Conservation (phyloP, 305 asterid genomes). For the Fraxinus nigra region DNA sequence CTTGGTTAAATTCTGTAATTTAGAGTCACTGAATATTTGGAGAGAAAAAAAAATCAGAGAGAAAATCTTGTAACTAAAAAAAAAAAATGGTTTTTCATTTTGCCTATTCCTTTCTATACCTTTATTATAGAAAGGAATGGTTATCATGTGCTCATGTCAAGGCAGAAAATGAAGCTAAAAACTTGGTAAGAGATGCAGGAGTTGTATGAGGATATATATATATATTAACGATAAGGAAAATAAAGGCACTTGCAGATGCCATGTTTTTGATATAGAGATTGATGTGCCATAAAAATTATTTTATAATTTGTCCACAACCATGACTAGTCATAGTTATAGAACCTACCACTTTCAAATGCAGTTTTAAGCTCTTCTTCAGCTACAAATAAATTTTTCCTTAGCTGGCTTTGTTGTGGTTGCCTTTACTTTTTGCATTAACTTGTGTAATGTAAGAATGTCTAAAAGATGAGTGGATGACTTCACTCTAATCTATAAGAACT, state of each 20-base stretch:
- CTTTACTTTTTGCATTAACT: background rate
- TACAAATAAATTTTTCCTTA: background rate
- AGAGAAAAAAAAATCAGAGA: background rate
- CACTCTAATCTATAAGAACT: background rate
- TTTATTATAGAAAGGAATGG: background rate
- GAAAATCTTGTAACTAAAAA: background rate
- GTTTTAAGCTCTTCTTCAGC: background rate
- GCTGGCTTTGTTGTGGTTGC: background rate
- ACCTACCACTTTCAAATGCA: background rate
- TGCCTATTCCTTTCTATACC: background rate
- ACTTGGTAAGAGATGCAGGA: too few relatives aligned
- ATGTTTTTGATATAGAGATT: background rate
- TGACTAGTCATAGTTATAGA: background rate
- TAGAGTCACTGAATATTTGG: background rate
- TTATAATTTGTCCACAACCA: background rate
- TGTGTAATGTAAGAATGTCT: background rate
- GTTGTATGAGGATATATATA: too few relatives aligned
- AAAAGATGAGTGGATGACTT: background rate
- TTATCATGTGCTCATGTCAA: background rate
- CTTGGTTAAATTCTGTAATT: slow-evolving; percentile 9
- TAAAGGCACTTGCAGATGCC: background rate
- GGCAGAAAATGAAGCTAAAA: background rate
- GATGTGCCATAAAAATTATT: background rate
- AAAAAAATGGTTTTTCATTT: background rate
- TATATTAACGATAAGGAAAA: background rate